Evolutionary conservation across 2,329 filamentous ascomycete genomes (phyloP).

Genomic region (Botrytis aclada): DNA sequence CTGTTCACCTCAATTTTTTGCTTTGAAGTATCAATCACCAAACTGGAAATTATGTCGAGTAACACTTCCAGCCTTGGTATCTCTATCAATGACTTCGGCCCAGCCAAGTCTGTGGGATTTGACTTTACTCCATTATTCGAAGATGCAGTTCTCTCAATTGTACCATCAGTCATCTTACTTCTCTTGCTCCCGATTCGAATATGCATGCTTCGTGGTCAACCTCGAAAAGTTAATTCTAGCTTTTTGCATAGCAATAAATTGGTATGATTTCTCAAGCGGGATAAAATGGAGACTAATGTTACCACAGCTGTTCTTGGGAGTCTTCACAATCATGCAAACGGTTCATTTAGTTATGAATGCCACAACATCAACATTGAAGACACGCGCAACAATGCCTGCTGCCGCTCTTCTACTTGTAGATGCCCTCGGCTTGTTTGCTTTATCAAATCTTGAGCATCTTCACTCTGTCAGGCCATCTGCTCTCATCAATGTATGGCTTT

Average conservation of each 20-base stretch:
- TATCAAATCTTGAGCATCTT: constrained; percentile 32
- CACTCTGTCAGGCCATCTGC: constrained; percentile 30
- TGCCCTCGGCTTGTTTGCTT: constrained; percentile 25
- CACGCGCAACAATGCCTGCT: constrained; percentile 25
- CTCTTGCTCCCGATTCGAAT: constrained; percentile 26
- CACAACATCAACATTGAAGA: constrained; percentile 19
- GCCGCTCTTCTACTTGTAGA: constrained; percentile 25
- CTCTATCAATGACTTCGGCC: constrained; percentile 25
- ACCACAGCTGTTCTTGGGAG: constrained; percentile 34
- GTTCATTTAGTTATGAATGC: constrained; percentile 23
- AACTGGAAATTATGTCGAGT: constrained; percentile 7
- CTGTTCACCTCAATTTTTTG: not conserved
- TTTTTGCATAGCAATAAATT: constrained; percentile 28
- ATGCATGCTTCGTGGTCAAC: constrained; percentile 20
- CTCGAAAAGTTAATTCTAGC: constrained; percentile 29
- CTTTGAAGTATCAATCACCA: not conserved
- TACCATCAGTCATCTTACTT: constrained; percentile 27
- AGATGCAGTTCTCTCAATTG: constrained; percentile 28
- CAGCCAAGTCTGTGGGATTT: constrained; percentile 25
- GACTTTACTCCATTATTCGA: constrained; percentile 34
- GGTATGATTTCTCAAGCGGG: constrained; percentile 21
- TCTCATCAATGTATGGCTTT: constrained; percentile 30
- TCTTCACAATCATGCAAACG: constrained; percentile 28
- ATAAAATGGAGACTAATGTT: not conserved
- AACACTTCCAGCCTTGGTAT: constrained; percentile 3